Conservation (phyloP, 164 flowering plant genomes). For the Kalanchoe fedtschenkoi region DNA sequence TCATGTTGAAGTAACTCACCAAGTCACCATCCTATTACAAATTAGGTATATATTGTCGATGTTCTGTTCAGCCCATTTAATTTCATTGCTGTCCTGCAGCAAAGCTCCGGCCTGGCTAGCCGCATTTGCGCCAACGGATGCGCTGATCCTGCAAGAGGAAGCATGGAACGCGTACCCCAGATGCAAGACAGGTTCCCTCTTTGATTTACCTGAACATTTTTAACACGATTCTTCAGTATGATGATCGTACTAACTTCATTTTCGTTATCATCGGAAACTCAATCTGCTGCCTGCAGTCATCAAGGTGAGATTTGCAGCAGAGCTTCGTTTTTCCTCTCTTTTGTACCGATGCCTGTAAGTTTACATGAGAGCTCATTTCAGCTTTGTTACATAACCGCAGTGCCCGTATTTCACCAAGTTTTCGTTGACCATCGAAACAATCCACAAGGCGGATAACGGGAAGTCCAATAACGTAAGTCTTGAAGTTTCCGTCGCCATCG, state of each 20-base stretch:
- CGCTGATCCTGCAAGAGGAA: constrained; percentile 64
- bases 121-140: constrained; percentile 53
- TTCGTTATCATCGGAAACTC: not conserved
- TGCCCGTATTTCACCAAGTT: constrained; percentile 57
- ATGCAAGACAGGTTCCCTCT: constrained; percentile 57
- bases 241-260: not conserved
- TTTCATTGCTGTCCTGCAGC: constrained; percentile 22
- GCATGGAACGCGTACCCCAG: constrained; percentile 75
- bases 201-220: not conserved
- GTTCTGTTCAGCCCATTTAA: not conserved
- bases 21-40: not conserved
- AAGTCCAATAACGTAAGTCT: constrained; percentile 55
- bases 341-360: not conserved
- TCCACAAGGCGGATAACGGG: constrained; percentile 54
- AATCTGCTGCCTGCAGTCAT: constrained; percentile 21
- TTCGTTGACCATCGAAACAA: constrained; percentile 41
- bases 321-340: not conserved
- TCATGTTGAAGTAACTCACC: too few relatives aligned
- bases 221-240: too few relatives aligned
- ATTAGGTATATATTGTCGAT: not conserved
- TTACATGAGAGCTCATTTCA: not conserved
- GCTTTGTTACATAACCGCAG: constrained; percentile 19
- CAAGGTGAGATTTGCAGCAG: constrained; percentile 26
- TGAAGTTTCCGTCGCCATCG: not conserved
- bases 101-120: constrained; percentile 67